Conservation (phyloP, 2,329 filamentous ascomycete genomes). For the Colletotrichum phormii region DNA sequence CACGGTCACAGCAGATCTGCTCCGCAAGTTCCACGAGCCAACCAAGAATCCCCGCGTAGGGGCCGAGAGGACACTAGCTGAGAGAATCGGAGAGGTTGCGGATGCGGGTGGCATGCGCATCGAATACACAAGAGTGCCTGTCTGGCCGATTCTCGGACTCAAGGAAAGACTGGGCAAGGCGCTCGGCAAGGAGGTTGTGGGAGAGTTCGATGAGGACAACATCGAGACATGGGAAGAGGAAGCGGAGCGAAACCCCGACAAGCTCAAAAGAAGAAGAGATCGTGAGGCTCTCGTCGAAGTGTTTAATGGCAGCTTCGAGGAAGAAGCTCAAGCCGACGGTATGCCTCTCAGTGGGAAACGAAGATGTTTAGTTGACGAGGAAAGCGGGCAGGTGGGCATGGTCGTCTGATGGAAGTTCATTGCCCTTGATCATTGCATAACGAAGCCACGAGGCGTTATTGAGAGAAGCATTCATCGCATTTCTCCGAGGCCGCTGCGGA, state of each 20-base stretch:
- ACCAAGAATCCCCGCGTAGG: conserved; percentile 47
- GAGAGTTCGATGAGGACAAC: conserved; percentile 49
- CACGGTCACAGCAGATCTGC: conserved; percentile 59
- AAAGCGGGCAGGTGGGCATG: conserved; percentile 36
- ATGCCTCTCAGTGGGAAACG: conserved; percentile 47
- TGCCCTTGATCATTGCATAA: conserved; percentile 33
- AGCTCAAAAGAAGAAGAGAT: conserved; percentile 49
- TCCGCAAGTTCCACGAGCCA: conserved; percentile 63
- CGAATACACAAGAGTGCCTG: conserved; percentile 59
- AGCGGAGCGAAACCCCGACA: conserved; percentile 40
- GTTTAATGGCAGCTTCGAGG: conserved; percentile 55
- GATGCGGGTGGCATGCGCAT: conserved; percentile 55
- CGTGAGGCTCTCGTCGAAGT: conserved; percentile 51
- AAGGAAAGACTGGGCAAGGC: conserved; percentile 66
- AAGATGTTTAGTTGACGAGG: conserved; percentile 46
- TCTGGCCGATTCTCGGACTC: conserved; percentile 67
- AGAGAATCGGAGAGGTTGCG: conserved; percentile 38
- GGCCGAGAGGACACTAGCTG: conserved; percentile 1
- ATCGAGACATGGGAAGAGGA: conserved; percentile 61
- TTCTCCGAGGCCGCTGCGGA: background rate
- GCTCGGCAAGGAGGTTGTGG: conserved; percentile 63
- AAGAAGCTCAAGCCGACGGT: conserved; percentile 48
- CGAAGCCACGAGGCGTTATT: conserved; percentile 34
- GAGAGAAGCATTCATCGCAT: conserved; percentile 19
- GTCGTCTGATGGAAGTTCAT: conserved; percentile 31